Evolutionary conservation across 768 basidiomycete genomes (phyloP).

Genomic region (Roridomyces roridus): DNA sequence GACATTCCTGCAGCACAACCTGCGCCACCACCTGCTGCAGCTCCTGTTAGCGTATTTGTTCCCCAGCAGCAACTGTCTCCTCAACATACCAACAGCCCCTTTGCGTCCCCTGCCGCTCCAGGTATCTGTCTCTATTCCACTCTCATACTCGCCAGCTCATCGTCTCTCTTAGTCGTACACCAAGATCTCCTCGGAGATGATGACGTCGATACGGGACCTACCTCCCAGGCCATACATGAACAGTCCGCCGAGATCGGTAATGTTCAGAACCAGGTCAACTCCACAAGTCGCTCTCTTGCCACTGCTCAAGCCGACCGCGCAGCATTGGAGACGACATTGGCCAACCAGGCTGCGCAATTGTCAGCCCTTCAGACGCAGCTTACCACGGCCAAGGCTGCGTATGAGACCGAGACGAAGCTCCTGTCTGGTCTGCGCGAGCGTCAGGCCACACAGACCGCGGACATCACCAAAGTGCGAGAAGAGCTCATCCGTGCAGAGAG

Average conservation of each 20-base stretch:
- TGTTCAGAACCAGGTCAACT: constrained; percentile 81
- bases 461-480: constrained; percentile 73
- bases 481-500: constrained; percentile 92
- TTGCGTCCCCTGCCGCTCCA: constrained; percentile 31
- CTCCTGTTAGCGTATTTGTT: constrained; percentile 46
- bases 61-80: constrained; percentile 34
- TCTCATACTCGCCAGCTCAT: constrained; percentile 20
- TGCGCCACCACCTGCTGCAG: constrained; percentile 44
- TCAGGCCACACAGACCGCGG: constrained; percentile 65
- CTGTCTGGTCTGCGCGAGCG: constrained; percentile 74
- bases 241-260: constrained; percentile 89
- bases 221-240: constrained; percentile 65
- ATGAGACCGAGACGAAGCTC: constrained; percentile 82
- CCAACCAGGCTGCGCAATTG: constrained; percentile 75
- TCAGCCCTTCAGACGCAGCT: constrained; percentile 84
- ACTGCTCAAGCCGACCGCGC: constrained; percentile 69
- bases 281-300: constrained; percentile 76
- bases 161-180: constrained; percentile 22
- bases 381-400: constrained; percentile 80
- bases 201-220: constrained; percentile 57
- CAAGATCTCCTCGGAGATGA: constrained; percentile 78
- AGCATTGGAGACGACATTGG: constrained; percentile 66
- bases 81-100: constrained; percentile 36
- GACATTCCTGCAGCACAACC: constrained; percentile 50
- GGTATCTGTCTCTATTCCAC: constrained; percentile 31